phyloP scores from a whole-genome alignment of 768 basidiomycete species.

The Candolleomyces efflorescens region DNA sequence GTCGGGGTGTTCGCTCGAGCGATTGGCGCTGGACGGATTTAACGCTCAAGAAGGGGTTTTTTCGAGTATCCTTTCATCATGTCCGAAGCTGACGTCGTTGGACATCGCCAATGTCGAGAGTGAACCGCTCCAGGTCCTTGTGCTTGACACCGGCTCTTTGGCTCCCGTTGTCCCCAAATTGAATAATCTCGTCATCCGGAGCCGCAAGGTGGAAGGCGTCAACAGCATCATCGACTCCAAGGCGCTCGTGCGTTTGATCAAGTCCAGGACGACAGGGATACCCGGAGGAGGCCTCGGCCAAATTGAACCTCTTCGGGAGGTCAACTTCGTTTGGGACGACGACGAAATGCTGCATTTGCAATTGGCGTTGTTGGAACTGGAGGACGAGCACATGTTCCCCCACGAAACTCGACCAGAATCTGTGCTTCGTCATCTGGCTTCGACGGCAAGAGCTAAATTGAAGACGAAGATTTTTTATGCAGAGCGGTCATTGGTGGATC shows the following conservation, averaged over 20 bases:
- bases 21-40: background rate
- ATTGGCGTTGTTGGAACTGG: background rate
- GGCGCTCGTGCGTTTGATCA: background rate
- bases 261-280: background rate
- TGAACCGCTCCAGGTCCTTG: background rate
- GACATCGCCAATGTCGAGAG: background rate
- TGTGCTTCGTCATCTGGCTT: background rate
- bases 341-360: background rate
- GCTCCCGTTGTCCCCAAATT: background rate
- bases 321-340: constrained; percentile 1
- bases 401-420: background rate
- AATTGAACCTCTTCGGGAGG: background rate
- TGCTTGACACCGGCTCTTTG: background rate
- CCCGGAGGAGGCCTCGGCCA: background rate
- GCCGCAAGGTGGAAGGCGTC: background rate
- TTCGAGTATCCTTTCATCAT: background rate
- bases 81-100: background rate
- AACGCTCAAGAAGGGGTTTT: background rate
- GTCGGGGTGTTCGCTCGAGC: background rate
- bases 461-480: background rate
- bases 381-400: background rate
- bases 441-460: background rate
- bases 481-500: background rate
- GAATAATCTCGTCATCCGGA: background rate
- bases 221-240: background rate